These are phyloP conservation scores for Batkoa obscura DNA, from an alignment of 371 early-diverging fungal genomes.

Conservation along the genomic window DNA sequence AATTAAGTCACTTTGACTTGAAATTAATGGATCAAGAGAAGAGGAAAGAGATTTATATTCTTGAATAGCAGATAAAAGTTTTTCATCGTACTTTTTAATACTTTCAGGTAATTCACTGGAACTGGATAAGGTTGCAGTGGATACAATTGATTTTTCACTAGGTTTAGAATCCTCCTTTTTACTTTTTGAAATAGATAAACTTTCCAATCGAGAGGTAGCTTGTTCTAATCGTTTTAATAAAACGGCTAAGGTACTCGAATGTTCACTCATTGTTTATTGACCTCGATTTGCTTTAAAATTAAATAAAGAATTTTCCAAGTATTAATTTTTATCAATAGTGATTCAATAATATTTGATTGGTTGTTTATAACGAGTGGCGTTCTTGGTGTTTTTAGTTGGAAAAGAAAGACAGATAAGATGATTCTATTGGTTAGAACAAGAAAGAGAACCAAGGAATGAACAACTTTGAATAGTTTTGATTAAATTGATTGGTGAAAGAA, in stretches of 20 bases:
- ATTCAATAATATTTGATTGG: too few relatives aligned
- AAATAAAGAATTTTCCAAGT: too few relatives aligned
- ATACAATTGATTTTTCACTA: slow-evolving; percentile 11
- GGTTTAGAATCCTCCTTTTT: slow-evolving; percentile 25
- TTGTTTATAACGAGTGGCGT: too few relatives aligned
- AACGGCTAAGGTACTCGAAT: slow-evolving; percentile 22
- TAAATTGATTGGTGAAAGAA: too few relatives aligned
- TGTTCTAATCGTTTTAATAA: slow-evolving; percentile 70
- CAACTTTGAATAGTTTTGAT: too few relatives aligned
- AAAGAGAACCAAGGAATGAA: too few relatives aligned
- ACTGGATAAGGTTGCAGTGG: slow-evolving; percentile 8
- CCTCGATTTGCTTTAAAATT: too few relatives aligned
- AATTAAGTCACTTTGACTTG: slow-evolving; percentile 39
- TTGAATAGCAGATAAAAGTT: slow-evolving; percentile 29
- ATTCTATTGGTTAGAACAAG: too few relatives aligned
- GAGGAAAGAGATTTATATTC: slow-evolving; percentile 31
- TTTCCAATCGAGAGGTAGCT: slow-evolving; percentile 67
- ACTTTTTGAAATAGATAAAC: slow-evolving; percentile 37
- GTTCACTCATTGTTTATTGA: neutral
- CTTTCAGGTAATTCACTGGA: slow-evolving; percentile 18
- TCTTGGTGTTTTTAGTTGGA: too few relatives aligned
- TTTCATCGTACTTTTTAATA: slow-evolving; percentile 46
- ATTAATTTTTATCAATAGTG: too few relatives aligned
- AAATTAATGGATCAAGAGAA: slow-evolving; percentile 35
- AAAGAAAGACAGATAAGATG: too few relatives aligned